Evolutionary conservation across 768 basidiomycete genomes (phyloP).

Genomic region (Ramaria rubella): DNA sequence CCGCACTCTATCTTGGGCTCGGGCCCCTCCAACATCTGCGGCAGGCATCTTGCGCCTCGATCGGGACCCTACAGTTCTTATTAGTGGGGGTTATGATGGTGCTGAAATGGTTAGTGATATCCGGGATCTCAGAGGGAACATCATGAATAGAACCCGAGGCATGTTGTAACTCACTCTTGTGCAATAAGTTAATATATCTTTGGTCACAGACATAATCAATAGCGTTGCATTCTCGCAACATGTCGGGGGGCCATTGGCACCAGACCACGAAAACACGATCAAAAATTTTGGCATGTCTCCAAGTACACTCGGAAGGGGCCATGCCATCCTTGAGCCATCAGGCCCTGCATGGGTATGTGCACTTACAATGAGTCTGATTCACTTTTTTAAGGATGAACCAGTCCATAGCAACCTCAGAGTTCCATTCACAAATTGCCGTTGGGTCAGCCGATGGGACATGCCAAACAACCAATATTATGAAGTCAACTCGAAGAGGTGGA

Average conservation of each 20-base stretch:
- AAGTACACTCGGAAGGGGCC: constrained; percentile 65
- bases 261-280: constrained; percentile 76
- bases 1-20: constrained; percentile 69
- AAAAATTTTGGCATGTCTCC: constrained; percentile 71
- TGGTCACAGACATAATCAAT: constrained; percentile 57
- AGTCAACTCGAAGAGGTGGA: constrained; percentile 63
- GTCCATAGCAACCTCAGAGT: constrained; percentile 72
- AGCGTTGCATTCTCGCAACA: constrained; percentile 61
- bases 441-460: constrained; percentile 81
- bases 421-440: constrained; percentile 79
- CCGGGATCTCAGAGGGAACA: constrained; percentile 56
- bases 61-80: constrained; percentile 64
- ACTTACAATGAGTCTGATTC: not conserved
- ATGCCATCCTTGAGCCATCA: constrained; percentile 62
- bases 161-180: not conserved
- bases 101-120: constrained; percentile 71
- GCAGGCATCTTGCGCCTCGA: constrained; percentile 40
- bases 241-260: constrained; percentile 63
- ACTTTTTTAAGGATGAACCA: constrained; percentile 23
- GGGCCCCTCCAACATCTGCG: constrained; percentile 48
- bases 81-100: constrained; percentile 78
- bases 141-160: constrained; percentile 78
- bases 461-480: constrained; percentile 63
- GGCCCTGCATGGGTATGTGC: constrained; percentile 80
- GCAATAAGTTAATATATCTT: not conserved